phyloP scores from a whole-genome alignment of 1,139 yeast genomes.

The Yamadazyma buinensis region DNA sequence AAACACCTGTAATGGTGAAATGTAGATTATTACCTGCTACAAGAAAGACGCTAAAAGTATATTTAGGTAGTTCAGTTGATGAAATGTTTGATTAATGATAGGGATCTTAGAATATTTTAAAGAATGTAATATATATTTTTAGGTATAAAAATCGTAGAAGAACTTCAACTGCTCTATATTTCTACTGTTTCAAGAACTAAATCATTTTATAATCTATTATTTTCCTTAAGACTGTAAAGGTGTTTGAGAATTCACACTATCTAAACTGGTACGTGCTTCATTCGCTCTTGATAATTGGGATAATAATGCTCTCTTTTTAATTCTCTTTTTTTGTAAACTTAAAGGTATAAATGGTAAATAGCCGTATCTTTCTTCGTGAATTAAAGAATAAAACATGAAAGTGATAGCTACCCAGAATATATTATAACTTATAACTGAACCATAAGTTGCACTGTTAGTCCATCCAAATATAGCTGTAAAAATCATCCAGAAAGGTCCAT shows the following conservation, averaged over 20 bases:
- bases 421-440: constrained; percentile 38
- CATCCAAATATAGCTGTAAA: constrained; percentile 45
- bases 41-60: constrained; percentile 53
- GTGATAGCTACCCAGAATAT: constrained; percentile 35
- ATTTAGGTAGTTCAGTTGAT: constrained; percentile 65
- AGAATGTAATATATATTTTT: no score
- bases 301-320: constrained; percentile 37
- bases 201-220: background rate
- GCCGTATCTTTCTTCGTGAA: constrained; percentile 64
- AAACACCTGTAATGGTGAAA: constrained; percentile 47
- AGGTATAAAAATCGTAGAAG: no score
- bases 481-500: constrained; percentile 44
- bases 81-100: constrained; percentile 36
- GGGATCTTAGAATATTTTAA: no score
- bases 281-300: background rate
- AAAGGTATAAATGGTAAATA: constrained; percentile 58
- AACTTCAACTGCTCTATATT: no score
- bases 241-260: constrained; percentile 27
- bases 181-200: no score
- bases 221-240: constrained; percentile 15
- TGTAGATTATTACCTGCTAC: constrained; percentile 70
- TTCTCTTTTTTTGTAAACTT: constrained; percentile 54
- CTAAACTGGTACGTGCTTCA: background rate
- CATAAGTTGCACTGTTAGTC: constrained; percentile 49
- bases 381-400: constrained; percentile 22